Conservation (phyloP, 108 stramenopile species). For the Nitzschia palea region DNA sequence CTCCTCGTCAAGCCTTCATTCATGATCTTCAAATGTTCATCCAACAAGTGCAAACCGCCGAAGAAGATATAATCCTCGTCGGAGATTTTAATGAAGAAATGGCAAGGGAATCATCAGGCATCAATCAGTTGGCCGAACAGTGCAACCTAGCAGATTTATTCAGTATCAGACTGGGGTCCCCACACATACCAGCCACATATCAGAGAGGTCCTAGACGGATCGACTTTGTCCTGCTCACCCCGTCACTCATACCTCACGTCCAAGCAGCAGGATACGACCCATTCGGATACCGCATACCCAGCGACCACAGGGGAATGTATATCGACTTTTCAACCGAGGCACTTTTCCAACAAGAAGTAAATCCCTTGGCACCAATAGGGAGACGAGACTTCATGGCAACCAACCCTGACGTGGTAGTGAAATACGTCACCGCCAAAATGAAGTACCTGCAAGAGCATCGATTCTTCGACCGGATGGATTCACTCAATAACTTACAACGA, state of each 20-base stretch:
- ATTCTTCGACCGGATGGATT: not conserved
- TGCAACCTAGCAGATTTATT: too few relatives aligned
- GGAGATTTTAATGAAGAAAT: too few relatives aligned
- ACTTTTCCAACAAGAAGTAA: not conserved
- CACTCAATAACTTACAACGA: too few relatives aligned
- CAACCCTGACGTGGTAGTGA: not conserved
- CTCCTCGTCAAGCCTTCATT: not conserved
- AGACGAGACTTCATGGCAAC: not conserved
- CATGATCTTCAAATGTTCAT: not conserved
- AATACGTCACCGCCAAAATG: not conserved
- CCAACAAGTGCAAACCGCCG: not conserved
- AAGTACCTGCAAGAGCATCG: not conserved
- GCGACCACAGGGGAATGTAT: not conserved
- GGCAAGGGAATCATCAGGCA: not conserved
- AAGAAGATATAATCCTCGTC: not conserved
- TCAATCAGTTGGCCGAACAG: not conserved
- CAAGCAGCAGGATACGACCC: too few relatives aligned
- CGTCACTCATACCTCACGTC: not conserved
- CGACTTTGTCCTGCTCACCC: not conserved
- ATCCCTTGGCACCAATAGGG: too few relatives aligned
- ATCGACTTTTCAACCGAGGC: not conserved
- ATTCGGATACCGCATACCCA: not conserved
- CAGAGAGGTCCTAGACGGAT: not conserved
- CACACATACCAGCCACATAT: not conserved
- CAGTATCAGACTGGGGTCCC: too few relatives aligned